These are phyloP conservation scores for Aspergillus ruber DNA, from an alignment of 2,329 filamentous ascomycete species.

Conservation along the genomic window DNA sequence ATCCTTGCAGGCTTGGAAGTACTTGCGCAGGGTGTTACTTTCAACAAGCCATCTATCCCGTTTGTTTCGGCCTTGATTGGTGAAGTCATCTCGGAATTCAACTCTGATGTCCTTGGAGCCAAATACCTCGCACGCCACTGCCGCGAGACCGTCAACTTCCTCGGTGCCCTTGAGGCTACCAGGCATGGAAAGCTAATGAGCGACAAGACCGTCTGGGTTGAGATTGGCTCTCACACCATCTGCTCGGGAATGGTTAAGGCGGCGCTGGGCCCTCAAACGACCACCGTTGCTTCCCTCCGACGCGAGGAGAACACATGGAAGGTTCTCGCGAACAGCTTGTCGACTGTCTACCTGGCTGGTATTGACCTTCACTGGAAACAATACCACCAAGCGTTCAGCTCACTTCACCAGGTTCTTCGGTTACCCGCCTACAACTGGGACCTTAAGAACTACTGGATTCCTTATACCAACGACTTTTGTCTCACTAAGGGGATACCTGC, in stretches of 20 bases:
- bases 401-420: conserved; percentile 24
- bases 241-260: conserved; percentile 44
- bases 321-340: conserved; percentile 31
- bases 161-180: conserved; percentile 36
- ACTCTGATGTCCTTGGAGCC: conserved; percentile 27
- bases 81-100: conserved; percentile 33
- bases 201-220: conserved; percentile 65
- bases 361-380: conserved; percentile 37
- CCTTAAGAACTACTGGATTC: conserved; percentile 37
- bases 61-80: conserved; percentile 43
- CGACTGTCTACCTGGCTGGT: conserved; percentile 31
- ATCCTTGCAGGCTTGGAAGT: conserved; percentile 38
- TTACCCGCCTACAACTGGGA: conserved; percentile 36
- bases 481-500: conserved; percentile 26
- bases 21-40: conserved; percentile 31
- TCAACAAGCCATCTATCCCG: conserved; percentile 35
- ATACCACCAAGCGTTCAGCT: conserved; percentile 37
- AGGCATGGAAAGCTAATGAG: conserved; percentile 46
- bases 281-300: conserved; percentile 39
- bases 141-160: conserved; percentile 43
- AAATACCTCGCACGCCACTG: conserved; percentile 38
- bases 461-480: conserved; percentile 31
- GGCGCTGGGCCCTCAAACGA: conserved; percentile 55
- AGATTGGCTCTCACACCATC: conserved; percentile 49
- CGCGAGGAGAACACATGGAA: conserved; percentile 40